Base-by-base conservation (phyloP, 2,329 filamentous ascomycete species). In the Chalaropsis ovoidea region DNA sequence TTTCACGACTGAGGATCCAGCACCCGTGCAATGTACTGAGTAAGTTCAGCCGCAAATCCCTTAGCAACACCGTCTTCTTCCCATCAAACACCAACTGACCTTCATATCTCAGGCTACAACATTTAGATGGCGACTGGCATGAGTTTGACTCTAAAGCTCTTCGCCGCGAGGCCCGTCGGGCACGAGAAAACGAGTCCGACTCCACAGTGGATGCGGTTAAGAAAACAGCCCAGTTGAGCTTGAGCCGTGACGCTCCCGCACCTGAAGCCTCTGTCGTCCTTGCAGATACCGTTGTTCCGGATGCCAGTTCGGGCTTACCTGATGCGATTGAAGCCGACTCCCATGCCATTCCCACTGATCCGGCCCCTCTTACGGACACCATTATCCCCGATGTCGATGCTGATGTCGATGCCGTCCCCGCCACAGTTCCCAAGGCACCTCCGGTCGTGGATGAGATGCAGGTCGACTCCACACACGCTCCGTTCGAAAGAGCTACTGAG, bases 111-210 rank as follows among this genome's bases (percentile, higher is more conserved):
- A 89, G 88, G 72, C 82, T 99, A 62, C 85, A 87, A 67, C 79
- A 86, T 61, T 81, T 99, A 39, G 85, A 94, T 71, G 94, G 94
- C 24, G 94, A 99, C 71, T 99, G 94, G 94, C 94, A 99, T 73
- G 94, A 99, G 74, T 96, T 97, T 72, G 94, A 99, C 77, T 95
- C 90, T 65, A 99, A 99, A 77, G 92, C 91, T 17, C 80, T 96
- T 31, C 82, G 94, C 41, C 94, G 94, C 70, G 92, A 96, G 74
- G 93, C 91, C 70, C 90, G 94, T 74, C 83, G 84, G 65, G 80
- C 79, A 68, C 81, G 60, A 27, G 66, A 65, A 58, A 39, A 35
- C 11, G 17, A 54, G 77, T 35, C 31, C 15, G 3, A 78, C 77
- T 5, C 75, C 74, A 52, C 76, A 39, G 17, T 7, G 2, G 27